phyloP scores from a whole-genome alignment of 1,139 yeast genomes.

The Geotrichum fermentans region DNA sequence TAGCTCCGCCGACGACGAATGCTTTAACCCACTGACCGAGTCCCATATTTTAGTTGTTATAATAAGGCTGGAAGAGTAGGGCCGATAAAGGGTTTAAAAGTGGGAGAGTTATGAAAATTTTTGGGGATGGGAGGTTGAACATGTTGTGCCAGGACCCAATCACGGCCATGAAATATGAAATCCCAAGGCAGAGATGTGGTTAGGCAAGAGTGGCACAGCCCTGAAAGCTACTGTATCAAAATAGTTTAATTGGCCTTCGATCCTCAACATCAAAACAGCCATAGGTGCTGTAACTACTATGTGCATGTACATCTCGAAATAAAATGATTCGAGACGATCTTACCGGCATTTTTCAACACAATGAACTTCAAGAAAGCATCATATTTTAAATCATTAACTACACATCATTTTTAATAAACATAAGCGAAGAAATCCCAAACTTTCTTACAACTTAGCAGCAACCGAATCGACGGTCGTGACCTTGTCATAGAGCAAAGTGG shows the following conservation, averaged over 20 bases:
- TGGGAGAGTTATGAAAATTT: not conserved
- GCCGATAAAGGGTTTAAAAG: not conserved
- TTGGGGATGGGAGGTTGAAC: not conserved
- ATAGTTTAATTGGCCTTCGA: no score
- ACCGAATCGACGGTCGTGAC: conserved; percentile 23
- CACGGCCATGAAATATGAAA: not conserved
- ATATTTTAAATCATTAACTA: not conserved
- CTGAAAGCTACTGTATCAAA: no score
- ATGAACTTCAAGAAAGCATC: not conserved
- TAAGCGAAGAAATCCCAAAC: not conserved
- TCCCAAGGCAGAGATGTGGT: not conserved
- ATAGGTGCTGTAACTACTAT: no score
- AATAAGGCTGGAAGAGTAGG: not conserved
- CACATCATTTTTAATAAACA: not conserved
- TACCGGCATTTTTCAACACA: not conserved
- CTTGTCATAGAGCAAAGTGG: conserved; percentile 44
- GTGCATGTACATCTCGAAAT: no score
- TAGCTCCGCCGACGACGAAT: conserved; percentile 51
- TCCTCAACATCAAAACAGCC: no score
- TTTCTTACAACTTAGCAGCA: conserved; percentile 24
- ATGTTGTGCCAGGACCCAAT: not conserved
- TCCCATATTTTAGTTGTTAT: conserved; percentile 11
- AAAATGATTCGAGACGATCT: no score
- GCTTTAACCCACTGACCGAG: conserved; percentile 55
- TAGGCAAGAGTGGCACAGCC: no score